Evolutionary conservation across 2,329 filamentous ascomycete genomes (phyloP).

Genomic region (Cordyceps cateniannulata): DNA sequence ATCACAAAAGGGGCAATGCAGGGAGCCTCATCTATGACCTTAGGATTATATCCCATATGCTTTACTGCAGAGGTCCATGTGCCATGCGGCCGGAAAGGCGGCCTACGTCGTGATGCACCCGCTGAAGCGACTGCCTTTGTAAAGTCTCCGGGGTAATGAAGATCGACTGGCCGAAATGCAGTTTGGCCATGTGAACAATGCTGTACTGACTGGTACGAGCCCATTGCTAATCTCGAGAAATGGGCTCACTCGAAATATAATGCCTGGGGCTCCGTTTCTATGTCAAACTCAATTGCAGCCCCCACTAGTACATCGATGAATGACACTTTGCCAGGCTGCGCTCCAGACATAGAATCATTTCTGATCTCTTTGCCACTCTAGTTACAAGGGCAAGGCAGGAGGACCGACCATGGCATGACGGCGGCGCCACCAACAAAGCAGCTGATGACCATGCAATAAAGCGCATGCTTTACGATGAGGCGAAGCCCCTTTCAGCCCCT

Average conservation of each 20-base stretch:
- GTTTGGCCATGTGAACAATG: background rate
- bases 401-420: background rate
- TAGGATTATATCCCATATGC: background rate
- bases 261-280: background rate
- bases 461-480: background rate
- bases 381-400: background rate
- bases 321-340: background rate
- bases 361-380: background rate
- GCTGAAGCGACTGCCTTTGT: slow-evolving; percentile 2
- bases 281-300: too few relatives aligned
- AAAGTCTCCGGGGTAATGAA: background rate
- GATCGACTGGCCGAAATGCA: background rate
- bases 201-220: background rate
- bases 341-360: background rate
- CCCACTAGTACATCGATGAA: too few relatives aligned
- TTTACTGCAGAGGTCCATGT: background rate
- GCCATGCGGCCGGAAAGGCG: slow-evolving; percentile 10
- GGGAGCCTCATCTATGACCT: background rate
- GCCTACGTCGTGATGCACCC: slow-evolving; percentile 6
- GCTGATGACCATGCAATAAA: slow-evolving; percentile 1
- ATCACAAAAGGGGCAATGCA: slow-evolving; percentile 5
- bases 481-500: slow-evolving; percentile 1
- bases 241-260: background rate
- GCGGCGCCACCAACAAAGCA: slow-evolving; percentile 2
- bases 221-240: background rate